A percentile compares a stretch with the other conserved stretches of the same genome.
phyloP scores from a whole-genome alignment of 306 rosid species.

The Trichosanthes truncata region DNA sequence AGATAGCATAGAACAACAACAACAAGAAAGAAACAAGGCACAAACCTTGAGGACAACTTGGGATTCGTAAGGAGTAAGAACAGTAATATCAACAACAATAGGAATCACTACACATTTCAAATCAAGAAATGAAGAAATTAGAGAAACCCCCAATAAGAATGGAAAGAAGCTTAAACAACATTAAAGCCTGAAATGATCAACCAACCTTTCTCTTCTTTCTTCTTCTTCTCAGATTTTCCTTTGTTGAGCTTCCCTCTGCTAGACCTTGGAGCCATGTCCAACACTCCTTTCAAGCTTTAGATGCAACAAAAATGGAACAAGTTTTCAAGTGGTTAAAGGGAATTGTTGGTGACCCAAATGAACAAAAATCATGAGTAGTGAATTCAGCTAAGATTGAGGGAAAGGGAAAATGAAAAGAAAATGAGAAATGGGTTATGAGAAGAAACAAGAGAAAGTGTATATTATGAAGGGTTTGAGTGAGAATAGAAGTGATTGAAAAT shows the following conservation, averaged over 20 bases:
- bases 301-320: not conserved
- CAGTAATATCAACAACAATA: conserved; percentile 62
- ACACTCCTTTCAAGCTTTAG: not conserved
- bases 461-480: not conserved
- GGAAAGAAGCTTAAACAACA: not conserved
- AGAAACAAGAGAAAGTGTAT: not conserved
- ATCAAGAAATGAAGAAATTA: not conserved
- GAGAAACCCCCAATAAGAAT: not conserved
- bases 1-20: not conserved
- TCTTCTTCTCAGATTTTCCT: conserved; percentile 82
- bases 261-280: conserved; percentile 78
- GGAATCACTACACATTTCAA: conserved; percentile 41
- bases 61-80: conserved; percentile 55
- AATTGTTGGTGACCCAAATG: conserved; percentile 12
- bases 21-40: not conserved
- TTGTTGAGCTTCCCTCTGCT: conserved; percentile 64
- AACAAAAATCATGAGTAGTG: conserved; percentile 2
- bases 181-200: not conserved
- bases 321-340: not conserved
- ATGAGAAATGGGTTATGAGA: not conserved
- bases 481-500: not conserved
- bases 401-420: not conserved
- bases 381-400: not conserved
- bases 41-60: conserved; percentile 69
- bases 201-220: conserved; percentile 87